These are phyloP conservation scores for Monosporascus sp. DNA, from an alignment of 2,329 filamentous ascomycete genomes.

Conservation along the genomic window DNA sequence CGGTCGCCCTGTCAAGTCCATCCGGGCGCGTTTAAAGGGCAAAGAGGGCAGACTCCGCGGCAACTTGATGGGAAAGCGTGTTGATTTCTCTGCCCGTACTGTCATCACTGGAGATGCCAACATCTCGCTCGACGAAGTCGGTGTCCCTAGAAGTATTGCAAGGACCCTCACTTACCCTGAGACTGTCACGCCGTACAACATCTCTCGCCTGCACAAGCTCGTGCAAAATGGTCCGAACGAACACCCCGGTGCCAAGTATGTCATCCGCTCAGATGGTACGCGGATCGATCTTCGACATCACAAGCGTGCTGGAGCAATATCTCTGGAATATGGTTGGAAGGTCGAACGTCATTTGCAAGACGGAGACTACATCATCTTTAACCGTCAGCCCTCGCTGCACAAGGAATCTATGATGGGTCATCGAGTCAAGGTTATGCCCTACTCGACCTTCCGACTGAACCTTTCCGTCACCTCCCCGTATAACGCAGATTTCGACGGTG, in stretches of 20 bases:
- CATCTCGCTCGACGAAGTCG: conserved; percentile 91
- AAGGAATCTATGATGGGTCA: conserved; percentile 99
- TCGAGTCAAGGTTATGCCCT: conserved; percentile 95
- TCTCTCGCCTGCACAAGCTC: conserved; percentile 80
- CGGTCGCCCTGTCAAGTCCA: conserved; percentile 91
- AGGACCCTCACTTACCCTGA: conserved; percentile 93
- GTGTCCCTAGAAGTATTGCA: conserved; percentile 90
- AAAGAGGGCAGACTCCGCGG: conserved; percentile 97
- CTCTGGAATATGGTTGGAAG: conserved; percentile 94
- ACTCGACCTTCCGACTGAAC: conserved; percentile 97
- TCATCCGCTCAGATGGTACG: conserved; percentile 88
- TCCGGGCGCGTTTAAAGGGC: conserved; percentile 94
- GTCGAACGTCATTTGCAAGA: conserved; percentile 96
- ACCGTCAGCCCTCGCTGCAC: conserved; percentile 96
- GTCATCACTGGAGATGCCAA: conserved; percentile 99
- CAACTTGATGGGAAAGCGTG: conserved; percentile 99
- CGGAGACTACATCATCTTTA: conserved; percentile 98
- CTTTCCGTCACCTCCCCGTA: conserved; percentile 97
- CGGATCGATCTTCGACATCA: conserved; percentile 93
- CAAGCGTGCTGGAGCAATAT: conserved; percentile 79
- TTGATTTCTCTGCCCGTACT: conserved; percentile 98
- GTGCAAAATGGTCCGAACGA: conserved; percentile 93
- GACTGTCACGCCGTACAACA: conserved; percentile 96
- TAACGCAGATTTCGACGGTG: conserved; percentile 99
- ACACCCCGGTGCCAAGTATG: conserved; percentile 93